Evolutionary conservation across 495 filamentous ascomycete genomes (phyloP).

Genomic region (Sphaerosporella brunnea): DNA sequence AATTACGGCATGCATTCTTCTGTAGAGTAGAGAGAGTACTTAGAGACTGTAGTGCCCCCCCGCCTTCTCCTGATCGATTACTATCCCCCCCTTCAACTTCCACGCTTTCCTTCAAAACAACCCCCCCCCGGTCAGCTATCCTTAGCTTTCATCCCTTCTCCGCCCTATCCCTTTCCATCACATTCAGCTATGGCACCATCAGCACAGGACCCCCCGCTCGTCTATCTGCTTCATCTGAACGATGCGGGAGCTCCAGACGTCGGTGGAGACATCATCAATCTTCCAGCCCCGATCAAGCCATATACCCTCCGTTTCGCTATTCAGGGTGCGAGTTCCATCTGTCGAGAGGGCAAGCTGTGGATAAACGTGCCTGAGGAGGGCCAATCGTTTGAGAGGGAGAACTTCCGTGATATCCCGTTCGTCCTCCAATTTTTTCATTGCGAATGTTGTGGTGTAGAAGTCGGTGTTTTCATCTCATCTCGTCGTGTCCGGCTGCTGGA

Average conservation of each 20-base stretch:
- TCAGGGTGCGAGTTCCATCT: conserved; percentile 91
- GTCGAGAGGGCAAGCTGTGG: conserved; percentile 82
- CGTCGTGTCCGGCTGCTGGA: no score
- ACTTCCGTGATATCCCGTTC: conserved; percentile 76
- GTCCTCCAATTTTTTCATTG: conserved; percentile 26
- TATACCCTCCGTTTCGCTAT: conserved; percentile 80
- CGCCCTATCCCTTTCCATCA: background rate
- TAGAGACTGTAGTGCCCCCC: no score
- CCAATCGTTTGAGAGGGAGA: conserved; percentile 51
- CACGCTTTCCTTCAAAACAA: no score
- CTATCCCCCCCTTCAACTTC: no score
- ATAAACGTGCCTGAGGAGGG: conserved; percentile 75
- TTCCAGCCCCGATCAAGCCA: conserved; percentile 54
- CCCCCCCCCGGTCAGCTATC: no score
- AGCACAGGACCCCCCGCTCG: conserved; percentile 20
- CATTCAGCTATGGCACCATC: background rate
- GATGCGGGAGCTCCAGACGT: conserved; percentile 87
- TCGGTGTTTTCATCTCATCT: no score
- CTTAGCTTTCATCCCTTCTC: no score
- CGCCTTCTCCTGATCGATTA: no score
- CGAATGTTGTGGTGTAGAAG: no score
- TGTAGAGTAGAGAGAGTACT: no score
- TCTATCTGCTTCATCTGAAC: conserved; percentile 76
- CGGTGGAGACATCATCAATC: conserved; percentile 73
- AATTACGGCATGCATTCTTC: no score